phyloP scores from a whole-genome alignment of 1,284 basidiomycete species.

The Cutaneotrichosporon mucoides region DNA sequence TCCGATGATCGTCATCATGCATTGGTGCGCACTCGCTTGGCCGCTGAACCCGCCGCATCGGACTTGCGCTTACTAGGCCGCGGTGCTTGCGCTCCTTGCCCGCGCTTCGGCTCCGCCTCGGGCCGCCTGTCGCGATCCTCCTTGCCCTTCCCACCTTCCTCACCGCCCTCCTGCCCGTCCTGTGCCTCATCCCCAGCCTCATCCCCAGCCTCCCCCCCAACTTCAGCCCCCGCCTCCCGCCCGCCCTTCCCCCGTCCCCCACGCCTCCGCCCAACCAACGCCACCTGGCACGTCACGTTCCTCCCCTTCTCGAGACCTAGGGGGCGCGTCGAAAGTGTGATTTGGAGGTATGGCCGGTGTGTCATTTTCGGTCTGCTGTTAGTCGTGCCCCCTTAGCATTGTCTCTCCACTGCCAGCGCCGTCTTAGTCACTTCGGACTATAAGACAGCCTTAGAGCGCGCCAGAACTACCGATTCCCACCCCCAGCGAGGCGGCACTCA shows the following conservation, averaged over 20 bases:
- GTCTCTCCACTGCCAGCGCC: no score
- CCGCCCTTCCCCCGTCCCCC: not conserved
- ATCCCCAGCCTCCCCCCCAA: no score
- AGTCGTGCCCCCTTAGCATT: not conserved
- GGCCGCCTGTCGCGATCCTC: no score
- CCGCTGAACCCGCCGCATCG: not conserved
- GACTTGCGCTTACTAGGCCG: slow-evolving; percentile 12
- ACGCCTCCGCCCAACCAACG: not conserved
- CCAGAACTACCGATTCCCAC: no score
- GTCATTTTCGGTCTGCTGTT: slow-evolving; percentile 58
- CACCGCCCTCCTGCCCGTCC: no score
- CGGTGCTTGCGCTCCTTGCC: no score
- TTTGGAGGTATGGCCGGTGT: slow-evolving; percentile 67
- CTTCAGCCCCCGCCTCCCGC: not conserved
- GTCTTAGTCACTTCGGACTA: no score
- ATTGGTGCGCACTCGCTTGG: slow-evolving; percentile 1
- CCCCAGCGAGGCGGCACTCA: no score
- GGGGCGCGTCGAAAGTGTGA: slow-evolving; percentile 61
- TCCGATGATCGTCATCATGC: not conserved
- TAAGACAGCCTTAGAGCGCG: no score
- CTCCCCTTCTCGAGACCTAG: slow-evolving; percentile 48
- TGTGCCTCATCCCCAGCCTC: no score
- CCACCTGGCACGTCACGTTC: slow-evolving; percentile 30
- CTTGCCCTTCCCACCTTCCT: no score
- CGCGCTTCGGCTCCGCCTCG: no score